Base-by-base conservation (phyloP, 441 rosid genomes). In the Hypseocharis bilobata region DNA sequence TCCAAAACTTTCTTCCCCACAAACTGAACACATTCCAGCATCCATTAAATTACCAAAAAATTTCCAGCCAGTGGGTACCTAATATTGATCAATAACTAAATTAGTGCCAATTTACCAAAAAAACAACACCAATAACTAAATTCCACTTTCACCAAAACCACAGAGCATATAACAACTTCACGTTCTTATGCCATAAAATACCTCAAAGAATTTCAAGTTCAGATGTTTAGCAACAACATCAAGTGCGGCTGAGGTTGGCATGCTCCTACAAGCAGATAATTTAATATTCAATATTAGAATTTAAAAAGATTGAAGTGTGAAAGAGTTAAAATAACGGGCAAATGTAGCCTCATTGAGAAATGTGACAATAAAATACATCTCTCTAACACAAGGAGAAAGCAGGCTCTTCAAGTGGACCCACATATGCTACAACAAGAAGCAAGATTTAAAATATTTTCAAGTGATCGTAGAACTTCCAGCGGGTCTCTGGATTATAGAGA, bases 1-100 rank as follows among this genome's bases (percentile, higher is more conserved):
- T 80, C 99, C 97, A 81, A 94, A 94, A 76, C 97, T 94, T 83
- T 94, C 99, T 84, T 94, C 99, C 25, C 97, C 99, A 64, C 99
- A 94, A 58, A 94, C 55, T 59, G 99, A 94, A 68, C 96, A 94
- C 70, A 85, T 63, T 63, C 96, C 96, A 51, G 89, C 99, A 80
- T 93, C 99, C 99, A 93, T 93, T 67, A 93, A 82, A 78, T 93
- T 93, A 68, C 99, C 99, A 73, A 93, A 93, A 74, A 91, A 91
- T 74, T 93, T 93, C 99, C 97, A 89, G 65, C 99, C 97, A 20
- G 97, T 93, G 61, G 96, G 99, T 51, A 91, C 99, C 97, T 91
- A 76, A 32, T 42, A 69, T 71, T 44, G 47, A 56, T 67, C 19
- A 71, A 34, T 17, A 69, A 57, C 8, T 59, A 61, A 60, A 60